These are phyloP conservation scores for Microcera coccophila DNA, from an alignment of 2,329 filamentous ascomycete genomes.

Conservation along the genomic window DNA sequence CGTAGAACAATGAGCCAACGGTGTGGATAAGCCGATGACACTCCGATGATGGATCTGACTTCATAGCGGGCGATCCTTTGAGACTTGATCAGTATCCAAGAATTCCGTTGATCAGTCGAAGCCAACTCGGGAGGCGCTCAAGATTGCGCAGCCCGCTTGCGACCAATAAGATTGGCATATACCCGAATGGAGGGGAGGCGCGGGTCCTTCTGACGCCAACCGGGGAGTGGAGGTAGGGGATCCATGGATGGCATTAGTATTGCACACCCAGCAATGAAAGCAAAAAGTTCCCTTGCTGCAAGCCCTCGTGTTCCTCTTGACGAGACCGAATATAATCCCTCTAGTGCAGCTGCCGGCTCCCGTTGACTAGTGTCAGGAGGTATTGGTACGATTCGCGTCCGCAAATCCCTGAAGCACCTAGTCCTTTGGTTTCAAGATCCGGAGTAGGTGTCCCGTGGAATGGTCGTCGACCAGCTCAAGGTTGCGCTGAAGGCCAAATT, in stretches of 20 bases:
- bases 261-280: not conserved
- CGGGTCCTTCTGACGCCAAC: constrained; percentile 10
- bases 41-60: not conserved
- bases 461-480: constrained; percentile 4
- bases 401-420: too few relatives aligned
- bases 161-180: constrained; percentile 28
- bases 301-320: constrained; percentile 22
- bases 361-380: constrained; percentile 14
- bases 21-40: constrained; percentile 7
- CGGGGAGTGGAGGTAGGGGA: constrained; percentile 13
- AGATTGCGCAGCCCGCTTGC: constrained; percentile 17
- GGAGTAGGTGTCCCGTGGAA: constrained; percentile 6
- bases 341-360: constrained; percentile 18
- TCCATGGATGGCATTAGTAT: constrained; percentile 8
- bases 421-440: constrained; percentile 9
- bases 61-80: not conserved
- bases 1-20: constrained; percentile 14
- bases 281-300: constrained; percentile 18
- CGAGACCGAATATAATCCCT: constrained; percentile 14
- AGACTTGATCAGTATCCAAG: not conserved
- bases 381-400: constrained; percentile 14
- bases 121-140: constrained; percentile 4
- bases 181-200: constrained; percentile 28
- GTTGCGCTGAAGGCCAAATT: constrained; percentile 1
- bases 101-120: not conserved